Conservation (phyloP, 345 rosid species). For the Eucalyptus shirleyi region DNA sequence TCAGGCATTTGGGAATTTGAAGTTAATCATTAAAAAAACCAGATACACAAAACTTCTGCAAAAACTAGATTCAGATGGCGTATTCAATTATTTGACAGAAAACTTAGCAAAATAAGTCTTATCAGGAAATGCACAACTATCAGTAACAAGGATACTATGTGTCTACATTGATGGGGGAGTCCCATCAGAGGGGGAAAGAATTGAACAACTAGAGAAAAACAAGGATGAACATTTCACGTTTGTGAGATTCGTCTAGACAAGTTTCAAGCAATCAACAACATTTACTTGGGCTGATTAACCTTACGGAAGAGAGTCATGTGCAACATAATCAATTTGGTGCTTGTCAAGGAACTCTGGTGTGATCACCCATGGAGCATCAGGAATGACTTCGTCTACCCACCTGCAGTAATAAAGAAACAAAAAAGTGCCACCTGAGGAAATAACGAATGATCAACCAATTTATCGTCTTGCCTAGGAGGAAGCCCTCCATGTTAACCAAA, state of each 20-base stretch:
- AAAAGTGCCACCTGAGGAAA: neutral
- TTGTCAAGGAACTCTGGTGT: conserved; percentile 79
- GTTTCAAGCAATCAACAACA: neutral
- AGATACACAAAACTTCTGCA: neutral
- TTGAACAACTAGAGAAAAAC: neutral
- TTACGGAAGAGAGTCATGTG: conserved; percentile 95
- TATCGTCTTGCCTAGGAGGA: neutral
- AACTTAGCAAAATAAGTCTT: neutral
- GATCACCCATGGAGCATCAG: conserved; percentile 91
- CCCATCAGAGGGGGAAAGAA: neutral
- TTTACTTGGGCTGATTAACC: neutral
- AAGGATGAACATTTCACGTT: neutral
- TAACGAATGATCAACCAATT: neutral
- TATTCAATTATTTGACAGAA: neutral
- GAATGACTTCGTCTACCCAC: conserved; percentile 95
- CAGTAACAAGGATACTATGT: neutral
- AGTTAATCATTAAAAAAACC: neutral
- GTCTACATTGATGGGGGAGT: neutral
- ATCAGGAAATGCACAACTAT: neutral
- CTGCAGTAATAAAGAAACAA: conserved; percentile 12
- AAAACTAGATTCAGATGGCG: neutral
- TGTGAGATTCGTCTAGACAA: neutral
- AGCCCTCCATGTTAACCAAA: neutral
- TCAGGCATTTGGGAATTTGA: neutral
- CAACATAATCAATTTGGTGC: conserved; percentile 61